Conservation (phyloP, 2,329 filamentous ascomycete species). For the Endoconidiophora polonica region DNA sequence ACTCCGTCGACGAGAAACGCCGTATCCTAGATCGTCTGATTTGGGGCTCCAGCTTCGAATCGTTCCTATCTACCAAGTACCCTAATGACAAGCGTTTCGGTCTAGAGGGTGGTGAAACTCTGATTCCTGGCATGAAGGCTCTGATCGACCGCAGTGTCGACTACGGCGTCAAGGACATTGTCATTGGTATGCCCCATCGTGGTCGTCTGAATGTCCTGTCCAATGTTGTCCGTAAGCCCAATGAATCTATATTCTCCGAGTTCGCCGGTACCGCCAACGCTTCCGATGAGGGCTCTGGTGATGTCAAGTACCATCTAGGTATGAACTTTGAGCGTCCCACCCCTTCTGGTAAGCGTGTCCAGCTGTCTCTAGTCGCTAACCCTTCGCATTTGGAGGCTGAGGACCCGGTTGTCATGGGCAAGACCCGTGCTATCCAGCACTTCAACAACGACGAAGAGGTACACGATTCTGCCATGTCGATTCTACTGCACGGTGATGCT, state of each 20-base stretch:
- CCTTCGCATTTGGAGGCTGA: conserved; percentile 96
- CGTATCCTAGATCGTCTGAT: conserved; percentile 93
- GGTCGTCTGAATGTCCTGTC: conserved; percentile 93
- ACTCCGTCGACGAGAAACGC: conserved; percentile 95
- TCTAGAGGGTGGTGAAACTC: conserved; percentile 88
- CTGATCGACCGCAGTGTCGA: conserved; percentile 96
- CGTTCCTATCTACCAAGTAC: conserved; percentile 91
- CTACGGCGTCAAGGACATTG: conserved; percentile 96
- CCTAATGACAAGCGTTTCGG: conserved; percentile 99
- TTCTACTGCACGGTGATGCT: conserved; percentile 91
- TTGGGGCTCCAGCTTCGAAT: conserved; percentile 95
- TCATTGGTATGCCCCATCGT: conserved; percentile 98
- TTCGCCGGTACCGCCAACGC: conserved; percentile 79
- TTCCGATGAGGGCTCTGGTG: conserved; percentile 88
- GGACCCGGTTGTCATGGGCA: conserved; percentile 92
- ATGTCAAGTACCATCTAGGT: conserved; percentile 98
- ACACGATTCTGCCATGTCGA: conserved; percentile 82
- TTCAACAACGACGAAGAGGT: conserved; percentile 94
- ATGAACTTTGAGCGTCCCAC: conserved; percentile 99
- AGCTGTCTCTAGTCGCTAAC: conserved; percentile 94
- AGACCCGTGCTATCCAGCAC: conserved; percentile 94
- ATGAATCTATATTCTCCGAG: conserved; percentile 98
- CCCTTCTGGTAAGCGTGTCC: conserved; percentile 96
- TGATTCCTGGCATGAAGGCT: conserved; percentile 98
- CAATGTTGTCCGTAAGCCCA: conserved; percentile 97